These are phyloP conservation scores for Mycena kentingensis DNA, from an alignment of 768 basidiomycete species.

Conservation along the genomic window DNA sequence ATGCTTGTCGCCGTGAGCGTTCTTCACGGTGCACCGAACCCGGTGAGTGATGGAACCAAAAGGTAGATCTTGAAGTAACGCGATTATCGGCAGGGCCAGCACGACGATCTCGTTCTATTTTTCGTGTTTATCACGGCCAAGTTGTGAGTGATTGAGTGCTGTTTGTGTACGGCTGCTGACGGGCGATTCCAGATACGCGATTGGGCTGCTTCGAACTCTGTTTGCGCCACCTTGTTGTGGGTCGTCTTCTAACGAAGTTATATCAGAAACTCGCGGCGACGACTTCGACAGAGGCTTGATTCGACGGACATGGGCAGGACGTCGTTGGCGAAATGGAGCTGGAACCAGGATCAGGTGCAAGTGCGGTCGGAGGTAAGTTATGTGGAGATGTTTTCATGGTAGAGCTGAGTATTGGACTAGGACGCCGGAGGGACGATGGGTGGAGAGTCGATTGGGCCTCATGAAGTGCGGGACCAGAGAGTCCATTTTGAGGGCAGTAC, in stretches of 20 bases:
- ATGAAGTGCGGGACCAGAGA: no score
- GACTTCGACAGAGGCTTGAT: conserved; percentile 39
- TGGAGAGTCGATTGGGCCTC: no score
- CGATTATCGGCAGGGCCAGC: conserved; percentile 25
- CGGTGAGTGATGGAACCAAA: conserved; percentile 31
- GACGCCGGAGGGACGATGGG: no score
- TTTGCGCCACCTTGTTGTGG: conserved; percentile 1
- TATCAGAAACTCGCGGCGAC: conserved; percentile 33
- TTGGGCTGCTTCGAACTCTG: conserved; percentile 43
- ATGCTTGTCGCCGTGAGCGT: conserved; percentile 34
- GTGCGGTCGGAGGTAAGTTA: neutral
- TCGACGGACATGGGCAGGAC: conserved; percentile 44
- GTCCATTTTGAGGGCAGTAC: no score
- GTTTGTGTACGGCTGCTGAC: conserved; percentile 32
- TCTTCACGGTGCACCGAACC: conserved; percentile 23
- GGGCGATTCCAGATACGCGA: conserved; percentile 25
- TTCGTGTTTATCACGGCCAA: conserved; percentile 55
- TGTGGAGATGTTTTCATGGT: no score
- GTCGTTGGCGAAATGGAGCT: conserved; percentile 41
- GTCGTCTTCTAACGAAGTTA: neutral
- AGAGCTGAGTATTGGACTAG: no score
- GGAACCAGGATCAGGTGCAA: conserved; percentile 25
- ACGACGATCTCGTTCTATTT: conserved; percentile 46
- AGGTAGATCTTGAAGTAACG: neutral
- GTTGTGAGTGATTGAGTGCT: conserved; percentile 33